Conservation (phyloP, 768 basidiomycete genomes). For the Boletellus ananas region DNA sequence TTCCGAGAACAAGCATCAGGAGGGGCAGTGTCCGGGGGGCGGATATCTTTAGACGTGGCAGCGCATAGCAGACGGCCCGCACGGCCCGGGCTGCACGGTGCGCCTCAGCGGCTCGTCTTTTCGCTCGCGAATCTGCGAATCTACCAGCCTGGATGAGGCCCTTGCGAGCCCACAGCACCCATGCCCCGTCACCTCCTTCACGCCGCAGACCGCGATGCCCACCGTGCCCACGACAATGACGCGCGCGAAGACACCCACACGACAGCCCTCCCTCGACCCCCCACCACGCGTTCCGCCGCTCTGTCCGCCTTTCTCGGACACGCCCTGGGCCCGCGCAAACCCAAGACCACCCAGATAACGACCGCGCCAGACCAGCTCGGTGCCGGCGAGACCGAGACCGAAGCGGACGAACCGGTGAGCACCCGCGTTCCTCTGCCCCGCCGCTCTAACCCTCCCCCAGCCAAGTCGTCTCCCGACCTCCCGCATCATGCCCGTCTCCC, state of each 20-base stretch:
- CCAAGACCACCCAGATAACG: slow-evolving; percentile 49
- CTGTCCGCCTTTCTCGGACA: slow-evolving; percentile 24
- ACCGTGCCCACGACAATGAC: background rate
- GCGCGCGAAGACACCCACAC: too few relatives aligned
- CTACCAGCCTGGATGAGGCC: too few relatives aligned
- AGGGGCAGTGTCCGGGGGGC: background rate
- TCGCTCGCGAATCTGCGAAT: too few relatives aligned
- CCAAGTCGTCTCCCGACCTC: slow-evolving; percentile 67
- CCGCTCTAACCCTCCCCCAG: slow-evolving; percentile 32
- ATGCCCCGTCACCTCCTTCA: too few relatives aligned
- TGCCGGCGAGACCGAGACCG: slow-evolving; percentile 77
- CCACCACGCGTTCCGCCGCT: slow-evolving; percentile 2
- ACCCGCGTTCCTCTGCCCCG: background rate
- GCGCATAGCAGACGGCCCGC: too few relatives aligned
- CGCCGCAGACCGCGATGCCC: too few relatives aligned
- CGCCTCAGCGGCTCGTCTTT: too few relatives aligned
- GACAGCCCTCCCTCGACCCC: background rate
- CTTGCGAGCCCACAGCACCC: too few relatives aligned
- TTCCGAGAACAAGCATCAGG: background rate
- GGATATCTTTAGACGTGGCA: too few relatives aligned
- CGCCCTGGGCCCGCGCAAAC: slow-evolving; percentile 30
- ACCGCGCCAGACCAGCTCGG: slow-evolving; percentile 56
- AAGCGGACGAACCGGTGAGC: slow-evolving; percentile 71
- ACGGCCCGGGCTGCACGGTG: too few relatives aligned
- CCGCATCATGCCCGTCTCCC: slow-evolving; percentile 51